Evolutionary conservation across 352 stramenopile species (phyloP).

Genomic region (Elongisporangium undulatum): DNA sequence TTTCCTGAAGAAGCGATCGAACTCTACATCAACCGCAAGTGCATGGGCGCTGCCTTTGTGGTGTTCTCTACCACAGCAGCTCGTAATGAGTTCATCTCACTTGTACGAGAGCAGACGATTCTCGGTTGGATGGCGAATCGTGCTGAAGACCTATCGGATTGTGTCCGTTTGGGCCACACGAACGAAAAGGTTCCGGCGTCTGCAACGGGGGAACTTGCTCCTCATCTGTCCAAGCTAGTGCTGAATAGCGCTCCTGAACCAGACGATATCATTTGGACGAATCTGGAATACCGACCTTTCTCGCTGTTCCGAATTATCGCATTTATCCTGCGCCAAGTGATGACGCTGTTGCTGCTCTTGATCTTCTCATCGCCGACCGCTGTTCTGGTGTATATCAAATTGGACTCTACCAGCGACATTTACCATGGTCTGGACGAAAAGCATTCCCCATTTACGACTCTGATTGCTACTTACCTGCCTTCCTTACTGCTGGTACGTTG

Average conservation of each 20-base stretch:
- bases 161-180: slow-evolving; percentile 7
- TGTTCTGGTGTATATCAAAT: slow-evolving; percentile 79
- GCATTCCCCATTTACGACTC: slow-evolving; percentile 49
- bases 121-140: slow-evolving; percentile 33
- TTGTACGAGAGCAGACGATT: slow-evolving; percentile 39
- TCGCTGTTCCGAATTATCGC: slow-evolving; percentile 28
- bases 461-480: slow-evolving; percentile 66
- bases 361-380: slow-evolving; percentile 75
- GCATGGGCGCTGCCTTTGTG: slow-evolving; percentile 65
- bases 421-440: slow-evolving; percentile 40
- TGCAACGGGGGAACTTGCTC: slow-evolving; percentile 17
- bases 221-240: slow-evolving; percentile 40
- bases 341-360: slow-evolving; percentile 50
- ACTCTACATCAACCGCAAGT: slow-evolving; percentile 51
- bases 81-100: slow-evolving; percentile 52
- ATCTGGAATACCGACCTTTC: slow-evolving; percentile 54
- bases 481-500: slow-evolving; percentile 58
- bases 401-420: slow-evolving; percentile 59
- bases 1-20: slow-evolving; percentile 62
- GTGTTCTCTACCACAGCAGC: slow-evolving; percentile 60
- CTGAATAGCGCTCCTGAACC: slow-evolving; percentile 68
- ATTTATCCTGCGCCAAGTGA: slow-evolving; percentile 42
- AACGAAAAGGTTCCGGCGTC: slow-evolving; percentile 6
- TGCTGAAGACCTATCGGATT: slow-evolving; percentile 17
- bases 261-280: slow-evolving; percentile 76